Conservation (phyloP, 805 yeast genomes). For the Myxozyma sirexii region DNA sequence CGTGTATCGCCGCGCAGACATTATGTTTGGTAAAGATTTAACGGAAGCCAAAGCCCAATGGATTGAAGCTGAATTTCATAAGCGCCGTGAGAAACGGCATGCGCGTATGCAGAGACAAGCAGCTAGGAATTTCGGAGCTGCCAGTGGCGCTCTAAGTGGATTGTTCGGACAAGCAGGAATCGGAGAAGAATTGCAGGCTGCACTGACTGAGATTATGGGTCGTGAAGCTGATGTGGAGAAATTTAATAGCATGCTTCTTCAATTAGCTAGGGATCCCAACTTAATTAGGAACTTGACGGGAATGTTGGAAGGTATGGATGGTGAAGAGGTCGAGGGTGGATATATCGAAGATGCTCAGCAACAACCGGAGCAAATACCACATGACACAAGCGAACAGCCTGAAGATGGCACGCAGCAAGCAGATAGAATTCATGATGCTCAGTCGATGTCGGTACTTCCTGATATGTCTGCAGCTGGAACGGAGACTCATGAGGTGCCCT, state of each 20-base stretch:
- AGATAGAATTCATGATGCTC: too few species aligned
- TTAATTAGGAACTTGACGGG: constrained; percentile 34
- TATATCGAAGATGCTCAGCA: not conserved
- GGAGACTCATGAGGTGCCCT: too few species aligned
- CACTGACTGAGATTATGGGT: constrained; percentile 36
- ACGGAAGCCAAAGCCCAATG: constrained; percentile 60
- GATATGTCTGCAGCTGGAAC: too few species aligned
- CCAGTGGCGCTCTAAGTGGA: constrained; percentile 5
- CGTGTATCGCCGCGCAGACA: constrained; percentile 69
- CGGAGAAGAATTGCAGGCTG: constrained; percentile 37
- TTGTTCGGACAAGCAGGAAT: constrained; percentile 25
- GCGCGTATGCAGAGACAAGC: constrained; percentile 42
- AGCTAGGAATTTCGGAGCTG: constrained; percentile 6
- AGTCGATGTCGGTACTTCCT: too few species aligned
- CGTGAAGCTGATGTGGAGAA: constrained; percentile 33
- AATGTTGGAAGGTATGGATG: constrained; percentile 31
- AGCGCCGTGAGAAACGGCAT: constrained; percentile 62
- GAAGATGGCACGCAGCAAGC: not conserved
- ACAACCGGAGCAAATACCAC: not conserved
- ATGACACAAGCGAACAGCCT: not conserved
- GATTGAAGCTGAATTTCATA: constrained; percentile 73
- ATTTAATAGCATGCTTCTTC: constrained; percentile 37
- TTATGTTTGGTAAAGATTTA: constrained; percentile 63
- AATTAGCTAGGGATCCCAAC: constrained; percentile 37
- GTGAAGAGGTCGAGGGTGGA: constrained; percentile 17